A percentile compares a stretch with the other conserved stretches of the same genome.
phyloP scores from a whole-genome alignment of 345 rosid genomes.

The Rhodamnia rubescens region DNA sequence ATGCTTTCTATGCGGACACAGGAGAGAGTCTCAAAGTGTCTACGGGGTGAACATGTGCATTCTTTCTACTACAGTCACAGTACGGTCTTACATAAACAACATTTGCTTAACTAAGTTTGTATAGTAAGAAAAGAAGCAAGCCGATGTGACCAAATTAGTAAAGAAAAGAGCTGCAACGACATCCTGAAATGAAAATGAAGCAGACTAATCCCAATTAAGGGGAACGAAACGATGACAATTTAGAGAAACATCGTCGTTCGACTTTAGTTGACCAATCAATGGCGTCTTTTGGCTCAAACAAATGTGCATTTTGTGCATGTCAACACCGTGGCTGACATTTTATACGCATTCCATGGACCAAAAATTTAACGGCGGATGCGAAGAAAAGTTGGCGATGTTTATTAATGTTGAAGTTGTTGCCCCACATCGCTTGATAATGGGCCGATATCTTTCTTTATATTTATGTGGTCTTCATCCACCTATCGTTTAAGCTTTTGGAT shows the following conservation, averaged over 20 bases:
- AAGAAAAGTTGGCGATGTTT: neutral
- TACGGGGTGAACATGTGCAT: neutral
- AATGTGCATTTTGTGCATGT: neutral
- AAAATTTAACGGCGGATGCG: neutral
- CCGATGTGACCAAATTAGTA: neutral
- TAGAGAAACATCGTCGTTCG: neutral
- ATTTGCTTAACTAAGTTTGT: neutral
- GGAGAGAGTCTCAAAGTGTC: neutral
- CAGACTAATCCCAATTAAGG: neutral
- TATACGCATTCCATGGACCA: neutral
- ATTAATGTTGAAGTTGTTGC: no score
- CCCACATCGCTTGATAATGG: no score
- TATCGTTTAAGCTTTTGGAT: no score
- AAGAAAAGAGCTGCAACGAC: neutral
- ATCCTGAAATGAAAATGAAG: slow-evolving; percentile 1
- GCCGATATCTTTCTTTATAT: no score
- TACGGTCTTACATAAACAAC: neutral
- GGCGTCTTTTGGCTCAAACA: neutral
- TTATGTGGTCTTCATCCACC: no score
- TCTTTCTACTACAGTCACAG: neutral
- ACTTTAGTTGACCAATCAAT: neutral
- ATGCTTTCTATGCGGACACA: neutral
- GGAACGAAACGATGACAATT: neutral
- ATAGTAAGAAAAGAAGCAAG: neutral
- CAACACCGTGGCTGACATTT: neutral